Percentiles rank a stretch among this genome's conserved stretches.
Evolutionary conservation across 2,329 filamentous ascomycete genomes (phyloP).

Genomic region (Scytalidium sp.): DNA sequence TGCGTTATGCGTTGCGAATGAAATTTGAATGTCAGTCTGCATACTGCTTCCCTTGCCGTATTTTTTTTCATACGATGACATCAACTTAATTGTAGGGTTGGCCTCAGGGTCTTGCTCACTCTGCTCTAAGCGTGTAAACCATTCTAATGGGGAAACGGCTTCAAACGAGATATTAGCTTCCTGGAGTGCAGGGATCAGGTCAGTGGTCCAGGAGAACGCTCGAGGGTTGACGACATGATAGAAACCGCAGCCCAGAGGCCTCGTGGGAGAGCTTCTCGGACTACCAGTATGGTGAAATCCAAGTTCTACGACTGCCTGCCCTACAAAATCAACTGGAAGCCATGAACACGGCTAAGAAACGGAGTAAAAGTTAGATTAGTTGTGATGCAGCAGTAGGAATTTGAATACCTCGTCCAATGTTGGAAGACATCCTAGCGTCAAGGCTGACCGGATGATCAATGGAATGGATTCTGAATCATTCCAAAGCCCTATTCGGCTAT

Average conservation of each 20-base stretch:
- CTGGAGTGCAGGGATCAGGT: conserved; percentile 49
- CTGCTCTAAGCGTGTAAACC: conserved; percentile 40
- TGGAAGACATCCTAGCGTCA: conserved; percentile 41
- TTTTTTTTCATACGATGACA: conserved; percentile 48
- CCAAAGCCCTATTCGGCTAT: conserved; percentile 46
- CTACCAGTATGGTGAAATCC: conserved; percentile 16
- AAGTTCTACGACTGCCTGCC: conserved; percentile 37
- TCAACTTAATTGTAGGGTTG: conserved; percentile 51
- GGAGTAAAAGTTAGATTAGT: conserved; percentile 3
- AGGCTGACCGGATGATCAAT: conserved; percentile 44
- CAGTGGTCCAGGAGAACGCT: conserved; percentile 43
- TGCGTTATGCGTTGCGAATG: conserved; percentile 36
- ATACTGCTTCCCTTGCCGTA: conserved; percentile 36
- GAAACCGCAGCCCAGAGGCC: conserved; percentile 27
- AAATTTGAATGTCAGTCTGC: conserved; percentile 14
- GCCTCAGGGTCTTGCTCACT: conserved; percentile 44
- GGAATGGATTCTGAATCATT: conserved; percentile 50
- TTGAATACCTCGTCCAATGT: conserved; percentile 35
- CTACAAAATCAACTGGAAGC: conserved; percentile 44
- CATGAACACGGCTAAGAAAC: conserved; percentile 32
- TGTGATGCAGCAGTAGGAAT: conserved; percentile 16
- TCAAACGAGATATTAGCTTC: conserved; percentile 42
- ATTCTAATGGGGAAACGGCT: conserved; percentile 39
- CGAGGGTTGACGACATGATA: conserved; percentile 52
- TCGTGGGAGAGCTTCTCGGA: conserved; percentile 12